Percentiles rank a stretch among this genome's conserved stretches.
These are phyloP conservation scores for Houttuynia cordata DNA, from an alignment of 164 flowering plant species.

Conservation along the genomic window DNA sequence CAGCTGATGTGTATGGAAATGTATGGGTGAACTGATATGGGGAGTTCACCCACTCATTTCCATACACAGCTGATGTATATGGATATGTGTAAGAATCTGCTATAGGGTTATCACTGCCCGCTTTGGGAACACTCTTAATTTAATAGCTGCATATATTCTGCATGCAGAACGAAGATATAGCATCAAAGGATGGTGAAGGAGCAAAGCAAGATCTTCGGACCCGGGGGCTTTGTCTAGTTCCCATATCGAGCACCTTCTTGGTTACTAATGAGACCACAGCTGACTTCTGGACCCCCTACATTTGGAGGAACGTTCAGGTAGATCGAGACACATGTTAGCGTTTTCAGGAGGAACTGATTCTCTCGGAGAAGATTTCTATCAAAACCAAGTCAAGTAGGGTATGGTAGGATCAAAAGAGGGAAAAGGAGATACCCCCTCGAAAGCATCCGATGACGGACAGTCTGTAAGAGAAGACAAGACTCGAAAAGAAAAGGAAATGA, in stretches of 20 bases:
- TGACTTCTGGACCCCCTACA: slow-evolving; percentile 64
- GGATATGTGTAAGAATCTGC: too few relatives aligned
- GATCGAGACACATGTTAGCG: slow-evolving; percentile 3
- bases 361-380: slow-evolving; percentile 5
- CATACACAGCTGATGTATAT: too few relatives aligned
- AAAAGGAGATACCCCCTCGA: not conserved
- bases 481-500: too few relatives aligned
- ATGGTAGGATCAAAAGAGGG: not conserved
- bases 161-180: slow-evolving; percentile 31
- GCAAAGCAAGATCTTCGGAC: slow-evolving; percentile 52
- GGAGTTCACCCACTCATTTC: too few relatives aligned
- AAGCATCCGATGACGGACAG: not conserved
- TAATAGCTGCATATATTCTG: not conserved
- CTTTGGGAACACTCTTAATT: not conserved
- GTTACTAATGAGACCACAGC: slow-evolving; percentile 46
- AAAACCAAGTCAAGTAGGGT: slow-evolving; percentile 28
- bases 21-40: too few relatives aligned
- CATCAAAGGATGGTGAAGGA: slow-evolving; percentile 30
- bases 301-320: slow-evolving; percentile 64
- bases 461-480: not conserved
- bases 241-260: slow-evolving; percentile 56
- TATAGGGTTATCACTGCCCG: not conserved
- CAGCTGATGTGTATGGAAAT: too few relatives aligned
- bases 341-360: slow-evolving; percentile 1
- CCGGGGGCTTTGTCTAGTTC: slow-evolving; percentile 65